phyloP scores from a whole-genome alignment of 2,329 filamentous ascomycete species.

The Ceratocystis cacaofunesta region DNA sequence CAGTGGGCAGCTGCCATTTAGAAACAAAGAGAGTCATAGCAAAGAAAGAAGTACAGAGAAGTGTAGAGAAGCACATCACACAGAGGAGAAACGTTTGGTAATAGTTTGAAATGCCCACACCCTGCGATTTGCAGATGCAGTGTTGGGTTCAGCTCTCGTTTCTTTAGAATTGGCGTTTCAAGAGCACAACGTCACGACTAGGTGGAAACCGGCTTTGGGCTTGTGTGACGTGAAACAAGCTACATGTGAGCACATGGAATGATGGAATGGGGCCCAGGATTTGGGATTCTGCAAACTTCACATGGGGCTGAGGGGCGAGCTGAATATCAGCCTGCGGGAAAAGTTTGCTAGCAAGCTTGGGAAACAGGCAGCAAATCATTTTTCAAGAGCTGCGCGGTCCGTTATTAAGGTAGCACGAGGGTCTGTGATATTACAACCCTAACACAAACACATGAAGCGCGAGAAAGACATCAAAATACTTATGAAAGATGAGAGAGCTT shows the following conservation, averaged over 20 bases:
- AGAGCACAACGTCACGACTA: not conserved
- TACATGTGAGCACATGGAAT: not conserved
- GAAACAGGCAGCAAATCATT: not conserved
- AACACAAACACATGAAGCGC: no score
- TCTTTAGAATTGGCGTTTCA: not conserved
- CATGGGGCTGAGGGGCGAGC: not conserved
- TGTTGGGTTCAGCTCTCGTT: not conserved
- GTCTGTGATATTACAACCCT: no score
- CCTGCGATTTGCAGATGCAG: not conserved
- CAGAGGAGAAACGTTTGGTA: not conserved
- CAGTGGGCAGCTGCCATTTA: not conserved
- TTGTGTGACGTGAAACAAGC: not conserved
- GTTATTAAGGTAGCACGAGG: no score
- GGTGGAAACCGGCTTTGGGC: not conserved
- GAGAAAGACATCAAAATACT: no score
- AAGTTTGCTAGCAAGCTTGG: not conserved
- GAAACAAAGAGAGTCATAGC: not conserved
- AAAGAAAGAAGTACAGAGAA: not conserved
- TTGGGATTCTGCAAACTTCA: not conserved
- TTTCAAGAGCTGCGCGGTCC: no score
- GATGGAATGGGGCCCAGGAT: not conserved
- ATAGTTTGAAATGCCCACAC: constrained; percentile 1
- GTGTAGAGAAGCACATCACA: not conserved
- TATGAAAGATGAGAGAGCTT: no score
- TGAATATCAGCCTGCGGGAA: not conserved